Evolutionary conservation across 2,329 filamentous ascomycete species (phyloP).

Genomic region (Amauroascus niger): DNA sequence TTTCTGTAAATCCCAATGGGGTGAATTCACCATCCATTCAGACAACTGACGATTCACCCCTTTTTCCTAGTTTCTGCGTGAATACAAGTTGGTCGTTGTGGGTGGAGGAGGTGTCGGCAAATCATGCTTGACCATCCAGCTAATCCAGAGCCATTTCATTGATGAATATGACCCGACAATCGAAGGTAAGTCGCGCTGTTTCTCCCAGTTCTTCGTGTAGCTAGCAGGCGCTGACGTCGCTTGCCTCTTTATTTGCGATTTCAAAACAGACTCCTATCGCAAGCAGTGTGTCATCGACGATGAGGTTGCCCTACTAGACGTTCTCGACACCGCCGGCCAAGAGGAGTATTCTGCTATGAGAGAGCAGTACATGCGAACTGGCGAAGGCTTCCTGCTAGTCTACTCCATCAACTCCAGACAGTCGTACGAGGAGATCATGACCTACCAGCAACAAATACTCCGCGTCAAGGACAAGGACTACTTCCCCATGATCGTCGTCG

Average conservation of each 20-base stretch:
- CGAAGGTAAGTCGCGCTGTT: conserved; percentile 54
- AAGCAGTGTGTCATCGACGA: conserved; percentile 99
- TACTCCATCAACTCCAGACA: conserved; percentile 97
- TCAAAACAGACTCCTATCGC: conserved; percentile 81
- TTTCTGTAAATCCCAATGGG: neutral
- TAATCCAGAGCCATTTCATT: conserved; percentile 93
- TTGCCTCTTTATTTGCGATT: too few relatives aligned
- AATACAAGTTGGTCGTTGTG: conserved; percentile 94
- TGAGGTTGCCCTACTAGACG: conserved; percentile 92
- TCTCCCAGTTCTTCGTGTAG: conserved; percentile 24
- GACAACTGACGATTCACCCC: neutral
- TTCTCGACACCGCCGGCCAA: conserved; percentile 94
- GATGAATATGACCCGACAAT: conserved; percentile 99
- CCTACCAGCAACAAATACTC: conserved; percentile 97
- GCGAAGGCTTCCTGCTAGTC: conserved; percentile 93
- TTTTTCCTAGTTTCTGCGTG: conserved; percentile 60
- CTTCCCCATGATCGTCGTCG: conserved; percentile 97
- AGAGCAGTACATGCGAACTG: conserved; percentile 99
- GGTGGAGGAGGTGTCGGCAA: conserved; percentile 98
- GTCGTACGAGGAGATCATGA: conserved; percentile 96
- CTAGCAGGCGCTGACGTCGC: neutral
- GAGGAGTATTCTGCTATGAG: conserved; percentile 99
- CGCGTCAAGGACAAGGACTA: conserved; percentile 99
- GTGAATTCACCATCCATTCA: neutral
- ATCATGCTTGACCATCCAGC: conserved; percentile 96